Percentiles rank a stretch among this genome's conserved stretches.
Conservation (phyloP, 176 grass and related monocot species). For the Lolium perenne region DNA sequence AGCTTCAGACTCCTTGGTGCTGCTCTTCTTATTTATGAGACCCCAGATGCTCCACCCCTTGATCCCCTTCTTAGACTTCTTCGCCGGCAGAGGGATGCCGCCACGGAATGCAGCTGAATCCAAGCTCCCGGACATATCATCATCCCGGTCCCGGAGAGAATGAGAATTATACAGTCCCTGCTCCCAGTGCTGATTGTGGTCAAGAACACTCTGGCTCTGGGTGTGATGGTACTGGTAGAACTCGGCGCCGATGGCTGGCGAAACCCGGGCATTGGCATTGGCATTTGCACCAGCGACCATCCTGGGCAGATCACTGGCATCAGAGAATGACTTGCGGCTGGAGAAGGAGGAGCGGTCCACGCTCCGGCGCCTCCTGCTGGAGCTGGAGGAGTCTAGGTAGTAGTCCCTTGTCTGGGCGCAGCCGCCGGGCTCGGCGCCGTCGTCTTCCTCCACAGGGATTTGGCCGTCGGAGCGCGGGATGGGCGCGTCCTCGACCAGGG, state of each 20-base stretch:
- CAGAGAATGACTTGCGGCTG: constrained; percentile 50
- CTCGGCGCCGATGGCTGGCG: constrained; percentile 56
- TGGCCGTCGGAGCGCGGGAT: constrained; percentile 63
- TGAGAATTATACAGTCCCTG: constrained; percentile 12
- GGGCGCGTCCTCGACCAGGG: constrained; percentile 47
- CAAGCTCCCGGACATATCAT: constrained; percentile 59
- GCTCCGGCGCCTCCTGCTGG: constrained; percentile 77
- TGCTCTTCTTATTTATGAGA: constrained; percentile 66
- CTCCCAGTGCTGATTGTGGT: constrained; percentile 39
- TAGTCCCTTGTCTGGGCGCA: constrained; percentile 83
- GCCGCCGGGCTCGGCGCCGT: constrained; percentile 49
- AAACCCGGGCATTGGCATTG: constrained; percentile 78
- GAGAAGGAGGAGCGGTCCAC: constrained; percentile 68
- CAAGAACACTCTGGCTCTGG: constrained; percentile 36
- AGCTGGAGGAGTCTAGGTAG: constrained; percentile 82
- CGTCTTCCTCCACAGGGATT: constrained; percentile 75
- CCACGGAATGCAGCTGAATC: constrained; percentile 43
- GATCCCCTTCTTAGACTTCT: constrained; percentile 74
- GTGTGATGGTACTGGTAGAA: constrained; percentile 57
- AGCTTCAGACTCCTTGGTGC: constrained; percentile 43
- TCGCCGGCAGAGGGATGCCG: constrained; percentile 18
- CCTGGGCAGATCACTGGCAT: constrained; percentile 41
- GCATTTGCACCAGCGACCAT: constrained; percentile 24
- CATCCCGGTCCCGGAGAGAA: constrained; percentile 52
- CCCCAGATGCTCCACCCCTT: constrained; percentile 88